Evolutionary conservation across 768 basidiomycete species (phyloP), one percentile per base, ranked within the genome.

Genomic region (Russula compacta): DNA sequence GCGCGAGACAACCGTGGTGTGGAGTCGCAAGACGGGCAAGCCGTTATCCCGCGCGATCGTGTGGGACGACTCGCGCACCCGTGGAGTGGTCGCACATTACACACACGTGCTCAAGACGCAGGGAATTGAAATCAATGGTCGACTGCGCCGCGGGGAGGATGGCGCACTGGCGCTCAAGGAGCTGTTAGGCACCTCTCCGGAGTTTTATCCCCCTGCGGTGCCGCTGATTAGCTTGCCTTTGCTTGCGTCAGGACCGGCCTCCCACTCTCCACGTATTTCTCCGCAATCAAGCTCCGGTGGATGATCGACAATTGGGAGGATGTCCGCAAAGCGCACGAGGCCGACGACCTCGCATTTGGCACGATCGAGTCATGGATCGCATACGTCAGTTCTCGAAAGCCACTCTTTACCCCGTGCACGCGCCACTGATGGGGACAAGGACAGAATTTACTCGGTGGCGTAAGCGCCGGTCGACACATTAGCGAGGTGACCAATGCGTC

Each of bases 281-380:
- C 95, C 24, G 95, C 88, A 17, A 87, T 97, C 72, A 98, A 98
- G 75, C 79, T 97, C 64, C 83, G 89, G 48, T 99, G 95, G 95
- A 92, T 99, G 89, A 83, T 95, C 63, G 89, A 95, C 71, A 84
- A 98, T 70, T 74, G 87, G 69, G 78, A 80, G 4, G 82, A 84
- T 35, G 92, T 98, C 57, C 73, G 78, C 38, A 78, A 81, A 46
- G 95, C 97, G 0, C 86, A 94, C 69, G 83, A 87, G 42, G 74
- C 81, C 40, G 92, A 92, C 72, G 81, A 90, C 61, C 80, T 98
- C 12, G 75, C 86, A 21, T 94, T 98, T 69, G 97, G 97, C 24
- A 99, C 97, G 2, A 87, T 99, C 55, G 97, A 99, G 73, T 93
- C 92, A 35, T 99, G 95, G 95, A 81, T 99, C 49, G 82, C 85